These are phyloP conservation scores for Rhizomucor pusillus DNA, from an alignment of 371 early-diverging fungal genomes.

Conservation along the genomic window DNA sequence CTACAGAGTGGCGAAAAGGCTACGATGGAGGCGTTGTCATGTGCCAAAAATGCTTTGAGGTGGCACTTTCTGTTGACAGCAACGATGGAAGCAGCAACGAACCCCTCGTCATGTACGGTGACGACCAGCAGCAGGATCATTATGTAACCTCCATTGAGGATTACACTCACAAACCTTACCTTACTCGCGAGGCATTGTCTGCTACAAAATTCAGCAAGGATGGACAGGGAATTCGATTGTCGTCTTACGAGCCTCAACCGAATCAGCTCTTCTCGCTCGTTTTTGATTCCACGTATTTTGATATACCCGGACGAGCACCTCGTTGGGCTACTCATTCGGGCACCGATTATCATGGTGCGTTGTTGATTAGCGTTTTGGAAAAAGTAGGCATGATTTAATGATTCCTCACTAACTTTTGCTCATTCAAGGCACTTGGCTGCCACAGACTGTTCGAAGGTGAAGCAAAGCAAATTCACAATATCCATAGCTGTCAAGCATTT, in stretches of 20 bases:
- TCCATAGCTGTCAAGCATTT: neutral
- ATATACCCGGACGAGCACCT: constrained; percentile 88
- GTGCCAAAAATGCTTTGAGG: constrained; percentile 77
- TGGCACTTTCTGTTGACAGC: constrained; percentile 49
- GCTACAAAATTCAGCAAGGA: constrained; percentile 51
- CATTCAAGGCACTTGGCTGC: constrained; percentile 82
- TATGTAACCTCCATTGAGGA: constrained; percentile 72
- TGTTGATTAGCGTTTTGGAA: neutral
- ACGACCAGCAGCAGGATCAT: constrained; percentile 18
- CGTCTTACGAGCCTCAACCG: constrained; percentile 76
- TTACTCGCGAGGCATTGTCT: constrained; percentile 67
- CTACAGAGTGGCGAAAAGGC: constrained; percentile 61
- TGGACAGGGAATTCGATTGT: constrained; percentile 40
- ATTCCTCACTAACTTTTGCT: neutral
- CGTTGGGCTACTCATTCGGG: constrained; percentile 92
- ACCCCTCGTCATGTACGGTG: constrained; percentile 8
- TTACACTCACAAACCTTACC: constrained; percentile 75
- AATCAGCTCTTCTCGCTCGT: constrained; percentile 77
- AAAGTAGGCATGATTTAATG: too few species aligned
- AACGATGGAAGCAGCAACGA: constrained; percentile 22
- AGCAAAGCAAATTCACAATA: neutral
- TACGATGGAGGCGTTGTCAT: constrained; percentile 79
- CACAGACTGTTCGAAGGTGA: constrained; percentile 84
- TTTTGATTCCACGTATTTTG: constrained; percentile 81
- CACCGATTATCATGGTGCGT: constrained; percentile 81